Conservation (phyloP, 352 stramenopile species). For the Phytopythium boreale region DNA sequence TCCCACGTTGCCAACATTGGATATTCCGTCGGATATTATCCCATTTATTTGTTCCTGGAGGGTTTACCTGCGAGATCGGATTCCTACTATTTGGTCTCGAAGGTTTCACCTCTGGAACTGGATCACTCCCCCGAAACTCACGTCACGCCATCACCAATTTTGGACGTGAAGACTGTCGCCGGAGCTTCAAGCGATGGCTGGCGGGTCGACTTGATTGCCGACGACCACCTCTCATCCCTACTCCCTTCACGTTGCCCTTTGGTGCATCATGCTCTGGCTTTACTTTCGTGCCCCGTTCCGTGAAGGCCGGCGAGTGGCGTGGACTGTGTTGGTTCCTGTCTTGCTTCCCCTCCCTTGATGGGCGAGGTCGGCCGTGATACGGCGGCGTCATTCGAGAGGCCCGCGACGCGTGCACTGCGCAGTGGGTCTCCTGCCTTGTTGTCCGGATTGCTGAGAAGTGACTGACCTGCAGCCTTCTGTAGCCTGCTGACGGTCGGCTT, state of each 20-base stretch:
- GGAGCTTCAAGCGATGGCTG: not conserved
- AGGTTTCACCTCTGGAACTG: not conserved
- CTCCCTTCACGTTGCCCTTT: too few species aligned
- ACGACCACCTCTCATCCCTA: too few species aligned
- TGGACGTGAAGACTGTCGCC: not conserved
- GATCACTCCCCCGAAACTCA: not conserved
- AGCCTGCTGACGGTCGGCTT: not conserved
- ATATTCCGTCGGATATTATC: not conserved
- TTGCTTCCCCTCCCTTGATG: too few species aligned
- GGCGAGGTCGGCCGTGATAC: not conserved
- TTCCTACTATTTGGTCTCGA: not conserved
- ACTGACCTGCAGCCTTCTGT: not conserved
- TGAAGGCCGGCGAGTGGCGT: too few species aligned
- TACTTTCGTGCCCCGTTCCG: too few species aligned
- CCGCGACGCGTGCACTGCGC: too few species aligned
- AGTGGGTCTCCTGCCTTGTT: too few species aligned
- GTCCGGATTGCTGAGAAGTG: not conserved
- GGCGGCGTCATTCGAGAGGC: not conserved
- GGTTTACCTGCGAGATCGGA: not conserved
- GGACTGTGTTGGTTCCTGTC: too few species aligned
- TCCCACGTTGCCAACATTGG: not conserved
- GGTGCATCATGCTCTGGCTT: too few species aligned
- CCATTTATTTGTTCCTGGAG: not conserved
- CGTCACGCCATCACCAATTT: not conserved
- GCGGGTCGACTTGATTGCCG: not conserved